A percentile compares a stretch with the other conserved stretches of the same genome.
phyloP scores from a whole-genome alignment of 2,329 filamentous ascomycete species.

The Harringtonia aguacate region DNA sequence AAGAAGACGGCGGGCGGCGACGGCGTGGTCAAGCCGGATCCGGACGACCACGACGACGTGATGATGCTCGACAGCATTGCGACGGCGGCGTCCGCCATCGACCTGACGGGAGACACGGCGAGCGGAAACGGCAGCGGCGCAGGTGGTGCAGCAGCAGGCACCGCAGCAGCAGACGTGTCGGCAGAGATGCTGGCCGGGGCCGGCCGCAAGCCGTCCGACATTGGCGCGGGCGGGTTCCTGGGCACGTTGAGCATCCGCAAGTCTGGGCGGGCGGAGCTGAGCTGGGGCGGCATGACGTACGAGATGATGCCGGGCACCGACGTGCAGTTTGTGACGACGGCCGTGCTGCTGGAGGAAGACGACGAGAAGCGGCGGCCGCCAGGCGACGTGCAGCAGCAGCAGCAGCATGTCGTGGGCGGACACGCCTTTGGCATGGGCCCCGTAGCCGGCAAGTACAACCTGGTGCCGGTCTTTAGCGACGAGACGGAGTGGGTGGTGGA shows the following conservation, averaged over 20 bases:
- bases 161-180: no score
- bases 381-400: slow-evolving; percentile 14
- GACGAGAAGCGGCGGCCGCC: slow-evolving; percentile 36
- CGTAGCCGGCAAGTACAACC: slow-evolving; percentile 50
- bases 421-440: slow-evolving; percentile 51
- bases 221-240: slow-evolving; percentile 38
- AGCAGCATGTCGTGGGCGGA: slow-evolving; percentile 29
- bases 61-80: slow-evolving; percentile 24
- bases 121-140: slow-evolving; percentile 13
- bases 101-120: slow-evolving; percentile 29
- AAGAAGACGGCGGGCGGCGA: not conserved
- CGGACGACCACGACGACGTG: slow-evolving; percentile 20
- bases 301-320: slow-evolving; percentile 41
- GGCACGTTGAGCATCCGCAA: slow-evolving; percentile 50
- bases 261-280: slow-evolving; percentile 51
- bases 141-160: slow-evolving; percentile 16
- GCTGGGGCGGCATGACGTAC: slow-evolving; percentile 49
- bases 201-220: slow-evolving; percentile 17
- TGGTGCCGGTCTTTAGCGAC: slow-evolving; percentile 47
- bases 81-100: slow-evolving; percentile 21
- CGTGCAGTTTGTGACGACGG: slow-evolving; percentile 44
- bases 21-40: slow-evolving; percentile 29
- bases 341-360: slow-evolving; percentile 47
- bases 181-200: no score
- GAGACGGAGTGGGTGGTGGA: slow-evolving; percentile 41